Base-by-base conservation (phyloP, 768 basidiomycete species). In the Mycena rebaudengoi region DNA sequence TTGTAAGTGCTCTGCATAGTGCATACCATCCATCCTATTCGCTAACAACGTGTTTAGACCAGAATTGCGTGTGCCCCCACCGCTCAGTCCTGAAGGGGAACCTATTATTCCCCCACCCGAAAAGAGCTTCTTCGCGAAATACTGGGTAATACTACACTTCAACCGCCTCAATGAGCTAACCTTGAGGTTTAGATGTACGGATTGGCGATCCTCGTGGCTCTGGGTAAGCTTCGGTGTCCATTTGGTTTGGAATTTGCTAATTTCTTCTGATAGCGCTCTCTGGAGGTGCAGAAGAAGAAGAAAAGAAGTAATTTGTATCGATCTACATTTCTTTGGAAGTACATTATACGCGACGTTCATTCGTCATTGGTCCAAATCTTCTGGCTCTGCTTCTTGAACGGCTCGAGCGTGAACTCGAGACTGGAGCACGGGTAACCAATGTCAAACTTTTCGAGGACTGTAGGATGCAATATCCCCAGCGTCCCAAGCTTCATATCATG, bases 391-490 rank as follows among this genome's bases (percentile, higher is more conserved):
- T 90, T 92, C 81, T 92, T 89, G 85, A 99, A 95, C n/a, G 93
- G 93, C 77, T 98, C 96, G 44, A 98, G 83, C 29, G 90, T 91
- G 76, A 99, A 95, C 83, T 99, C 97, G 58, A 99, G 79, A 7
- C 91, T 91, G 32, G 96, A 98, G 79, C 96, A 98, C 20, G 97
- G 97, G 79, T 93, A 96, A 40, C 86, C 86, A 65, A 99, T 91
- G 76, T 99, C 96, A 77, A 97, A 99, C 73, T 94, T 95, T 70
- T 89, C 88, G 59, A 99, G 81, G 5, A 99, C 98, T 7, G 80
- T 86, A 10, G 98, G 98, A 76, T 99, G 97, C 52, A 99, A 81
- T 69, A 98, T 94, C 28, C 98, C 98, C 61, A 99, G 80, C n/a
- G 83, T 86, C 41, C 98, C 98, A 66, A 99, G 92, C 64, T 85